Evolutionary conservation across 805 yeast genomes (phyloP), one percentile per base, ranked within the genome.

Genomic region (Zygoascus bituminiphila): DNA sequence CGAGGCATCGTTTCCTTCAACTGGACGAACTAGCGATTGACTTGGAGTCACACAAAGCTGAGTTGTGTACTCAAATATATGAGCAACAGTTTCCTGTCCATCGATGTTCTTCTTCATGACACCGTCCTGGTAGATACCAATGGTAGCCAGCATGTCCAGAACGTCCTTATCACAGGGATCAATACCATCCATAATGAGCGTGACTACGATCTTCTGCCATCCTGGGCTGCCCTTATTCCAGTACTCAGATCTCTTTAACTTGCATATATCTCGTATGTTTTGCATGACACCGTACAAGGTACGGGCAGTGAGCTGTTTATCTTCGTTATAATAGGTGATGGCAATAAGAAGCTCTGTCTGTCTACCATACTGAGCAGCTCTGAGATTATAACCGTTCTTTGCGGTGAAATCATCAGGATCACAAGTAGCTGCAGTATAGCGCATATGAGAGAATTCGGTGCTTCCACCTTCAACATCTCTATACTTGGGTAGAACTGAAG

Each of bases 151-250:
- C 56, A 79, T 69, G 14, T 82, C 84, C 44, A 79, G 75, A 2
- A 81, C 77, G 50, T 79, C 66, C 54, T 78, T 79, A 59, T 80
- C 80, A 58, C 81, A 77, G 42, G 82, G 81, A 38, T 79, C 78
- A 49, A 82, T 72, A 29, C 85, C 85, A 56, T 80, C 85, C 68
- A 78, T 73, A 24, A 80, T 81, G 44, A 80, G 63, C 40, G 81
- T 75, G 25, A 80, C 85, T 19, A 78, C 82, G 39, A 81, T 72
- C 55, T 79, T 79, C 56, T 81, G 76, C 85, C 93, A 84, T 8
- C 72, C 56, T 68, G 74, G 65, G 64, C 74, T 56, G 53, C 74
- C 61, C 66, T 77, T 55, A 62, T 73, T 51, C 77, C 72, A 55
- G 69, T 74, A 65, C 66, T 68, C 46, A 58, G 73, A 64, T 33